Base-by-base conservation (phyloP, 2,329 filamentous ascomycete species). In the Albophoma yamanashiensis region DNA sequence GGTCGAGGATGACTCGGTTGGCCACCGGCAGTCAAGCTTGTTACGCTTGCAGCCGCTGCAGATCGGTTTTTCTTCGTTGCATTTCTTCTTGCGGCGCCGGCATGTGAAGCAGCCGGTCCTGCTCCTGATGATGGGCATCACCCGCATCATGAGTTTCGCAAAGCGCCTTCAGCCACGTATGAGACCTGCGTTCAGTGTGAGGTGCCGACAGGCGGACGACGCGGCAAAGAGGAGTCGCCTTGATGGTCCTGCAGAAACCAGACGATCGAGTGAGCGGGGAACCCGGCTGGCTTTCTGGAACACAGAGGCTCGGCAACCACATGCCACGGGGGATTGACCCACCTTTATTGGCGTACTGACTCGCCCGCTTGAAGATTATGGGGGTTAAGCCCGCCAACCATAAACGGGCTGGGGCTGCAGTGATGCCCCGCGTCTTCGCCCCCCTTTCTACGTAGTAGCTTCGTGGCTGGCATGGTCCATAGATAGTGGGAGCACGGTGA, bases 21-120 rank as follows among this genome's bases (percentile, higher is more conserved):
- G 70, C 80, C 81, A 83, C 57, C 74, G 74, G 67, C 81, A 84
- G 55, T 82, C 75, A 31, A 83, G 71, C 61, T 79, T 79, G 56
- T 82, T 73, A 47, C 80, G 75, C 66, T 78, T 78, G 69, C 81
- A 83, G 65, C 82, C 80, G 57, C 73, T 77, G 66, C 81, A 83
- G 22, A 77, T 68, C 8, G 81, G 80, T 60, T 78, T 75, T 62
- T 77, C 75, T 69, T 83, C 80, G 64, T 82, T 79, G 67, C 80
- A 83, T 64, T 79, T 76, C 64, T 82, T 81, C 69, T 82, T 83
- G 62, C 79, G 74, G 43, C 79, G 77, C 62, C 78, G 75, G 69
- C 78, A 80, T 36, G 76, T 79, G 67, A 79, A 71, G 69, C 78
- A 80, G 60, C 76, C 76, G 20, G 75, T 73, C 64, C 74, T 66